Evolutionary conservation across 805 yeast genomes (phyloP), one percentile per base, ranked within the genome.

Genomic region (Ogataea angusta): DNA sequence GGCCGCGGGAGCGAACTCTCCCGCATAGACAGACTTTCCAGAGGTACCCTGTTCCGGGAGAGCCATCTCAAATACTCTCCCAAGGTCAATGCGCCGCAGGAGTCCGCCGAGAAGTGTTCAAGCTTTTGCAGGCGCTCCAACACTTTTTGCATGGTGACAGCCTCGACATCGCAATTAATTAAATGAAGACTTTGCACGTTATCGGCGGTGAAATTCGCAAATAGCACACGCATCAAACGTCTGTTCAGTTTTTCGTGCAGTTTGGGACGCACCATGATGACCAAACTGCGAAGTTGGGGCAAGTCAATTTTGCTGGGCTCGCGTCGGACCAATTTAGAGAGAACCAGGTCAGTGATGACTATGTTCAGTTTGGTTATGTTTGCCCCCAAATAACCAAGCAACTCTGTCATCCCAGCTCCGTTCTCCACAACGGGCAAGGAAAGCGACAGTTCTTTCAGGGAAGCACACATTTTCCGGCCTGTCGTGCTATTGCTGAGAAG

Each of bases 371-470:
- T 45, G 9, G 18, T 24, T 14, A 51, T 32, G 12, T 43, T 24
- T 5, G 49, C 31, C 6, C 42, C 40, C 13, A 47, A 32, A 33
- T 26, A 32, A 2, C 31, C 28, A 15, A 51, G 23, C 5, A 53
- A 6, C 17, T 46, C 44, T 10, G 40, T 46, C 13, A 53, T 10
- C 9, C 51, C 57, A 8, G 43, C 30, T 3, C 53, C 50, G 17
- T 37, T 30, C 22, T 48, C 52, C 6, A 42, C 34, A 4, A 53
- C 41, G 4, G 53, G 52, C 5, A 48, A 14, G 9, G 35, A 36
- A 4, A 54, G 8, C 4, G 21, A 15, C 5, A 54, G 40, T 24
- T 48, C 52, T 25, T 42, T 29, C 8, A 52, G n/a, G 8, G 13
- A 7, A 3, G 30, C 17, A 16, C 51, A 41, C 30, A 51, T 12